These are phyloP conservation scores for Kwoniella newhampshirensis DNA, from an alignment of 768 basidiomycete species.

Conservation along the genomic window DNA sequence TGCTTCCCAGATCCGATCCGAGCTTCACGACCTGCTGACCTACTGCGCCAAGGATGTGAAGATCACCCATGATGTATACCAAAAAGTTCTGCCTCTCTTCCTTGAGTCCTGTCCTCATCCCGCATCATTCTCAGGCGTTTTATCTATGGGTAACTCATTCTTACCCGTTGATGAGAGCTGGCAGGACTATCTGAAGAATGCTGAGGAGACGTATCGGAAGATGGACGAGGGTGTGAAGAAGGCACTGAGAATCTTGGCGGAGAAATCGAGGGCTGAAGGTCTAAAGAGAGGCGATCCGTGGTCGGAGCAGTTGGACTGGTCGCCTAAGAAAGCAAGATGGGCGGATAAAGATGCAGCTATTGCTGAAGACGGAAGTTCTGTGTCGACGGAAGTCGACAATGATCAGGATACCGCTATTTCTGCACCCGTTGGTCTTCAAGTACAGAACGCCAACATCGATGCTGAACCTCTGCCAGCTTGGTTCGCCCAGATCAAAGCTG, in stretches of 20 bases:
- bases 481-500: slow-evolving; percentile 12
- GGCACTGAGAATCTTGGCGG: slow-evolving; percentile 69
- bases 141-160: slow-evolving; percentile 89
- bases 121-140: slow-evolving; percentile 83
- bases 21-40: slow-evolving; percentile 69
- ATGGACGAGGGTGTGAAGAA: slow-evolving; percentile 65
- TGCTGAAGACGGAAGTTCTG: neutral
- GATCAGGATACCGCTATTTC: too few relatives aligned
- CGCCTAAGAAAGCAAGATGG: slow-evolving; percentile 64
- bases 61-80: slow-evolving; percentile 78
- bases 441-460: neutral
- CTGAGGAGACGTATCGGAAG: slow-evolving; percentile 72
- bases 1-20: slow-evolving; percentile 65
- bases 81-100: slow-evolving; percentile 75
- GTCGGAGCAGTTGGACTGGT: slow-evolving; percentile 92
- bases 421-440: too few relatives aligned
- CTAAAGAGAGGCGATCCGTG: slow-evolving; percentile 74
- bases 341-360: slow-evolving; percentile 24
- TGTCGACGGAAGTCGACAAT: neutral
- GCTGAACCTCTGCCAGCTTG: slow-evolving; percentile 10
- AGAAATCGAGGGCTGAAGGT: slow-evolving; percentile 58
- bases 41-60: slow-evolving; percentile 86
- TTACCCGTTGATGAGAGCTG: slow-evolving; percentile 86
- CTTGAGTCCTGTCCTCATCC: slow-evolving; percentile 82
- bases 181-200: slow-evolving; percentile 75